A percentile compares a stretch with the other conserved stretches of the same genome.
These are phyloP conservation scores for Solanum lycopersicoides DNA, from an alignment of 257 asterid genomes.

Conservation along the genomic window DNA sequence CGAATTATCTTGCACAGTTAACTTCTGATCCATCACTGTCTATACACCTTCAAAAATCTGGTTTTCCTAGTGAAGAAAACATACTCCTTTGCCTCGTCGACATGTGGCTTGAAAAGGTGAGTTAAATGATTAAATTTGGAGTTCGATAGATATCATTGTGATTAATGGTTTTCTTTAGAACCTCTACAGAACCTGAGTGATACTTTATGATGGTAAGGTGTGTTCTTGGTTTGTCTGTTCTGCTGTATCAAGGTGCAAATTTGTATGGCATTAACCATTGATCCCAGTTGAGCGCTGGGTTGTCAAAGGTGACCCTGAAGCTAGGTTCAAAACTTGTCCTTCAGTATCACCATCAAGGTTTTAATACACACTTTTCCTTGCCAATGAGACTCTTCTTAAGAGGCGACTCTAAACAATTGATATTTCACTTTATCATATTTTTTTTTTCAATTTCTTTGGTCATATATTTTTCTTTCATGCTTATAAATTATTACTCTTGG, in stretches of 20 bases:
- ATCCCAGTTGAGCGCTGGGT: neutral
- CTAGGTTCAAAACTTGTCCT: neutral
- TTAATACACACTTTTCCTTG: neutral
- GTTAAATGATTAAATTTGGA: conserved; percentile 1
- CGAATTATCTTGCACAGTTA: conserved; percentile 79
- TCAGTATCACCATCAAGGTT: neutral
- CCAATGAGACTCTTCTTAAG: neutral
- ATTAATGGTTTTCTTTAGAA: neutral
- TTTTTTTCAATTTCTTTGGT: neutral
- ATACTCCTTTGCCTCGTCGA: conserved; percentile 90
- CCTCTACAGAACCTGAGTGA: neutral
- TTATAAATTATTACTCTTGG: neutral
- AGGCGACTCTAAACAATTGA: neutral
- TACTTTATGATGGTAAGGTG: neutral
- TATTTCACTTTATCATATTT: neutral
- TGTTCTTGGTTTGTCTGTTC: neutral
- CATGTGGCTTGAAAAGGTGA: conserved; percentile 94
- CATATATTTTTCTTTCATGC: neutral
- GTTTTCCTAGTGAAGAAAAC: conserved; percentile 70
- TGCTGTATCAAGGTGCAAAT: neutral
- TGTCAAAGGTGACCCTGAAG: neutral
- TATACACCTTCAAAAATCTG: conserved; percentile 61
- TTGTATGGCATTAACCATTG: neutral
- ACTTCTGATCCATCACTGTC: conserved; percentile 65
- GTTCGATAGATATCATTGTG: neutral